phyloP scores from a whole-genome alignment of 352 stramenopile genomes.

The Phytophthora boehmeriae region DNA sequence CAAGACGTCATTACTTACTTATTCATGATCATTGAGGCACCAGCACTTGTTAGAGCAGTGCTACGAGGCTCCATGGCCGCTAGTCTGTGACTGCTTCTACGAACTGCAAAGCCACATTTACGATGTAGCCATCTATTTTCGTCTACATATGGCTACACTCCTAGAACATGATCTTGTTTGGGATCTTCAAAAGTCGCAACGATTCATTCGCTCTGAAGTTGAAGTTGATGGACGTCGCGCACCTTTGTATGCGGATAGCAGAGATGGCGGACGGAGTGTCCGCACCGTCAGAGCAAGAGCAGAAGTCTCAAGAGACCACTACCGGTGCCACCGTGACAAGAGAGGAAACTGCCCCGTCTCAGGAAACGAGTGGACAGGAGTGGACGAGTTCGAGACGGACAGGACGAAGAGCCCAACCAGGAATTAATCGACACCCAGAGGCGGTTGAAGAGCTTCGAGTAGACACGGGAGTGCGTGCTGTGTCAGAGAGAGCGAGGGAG shows the following conservation, averaged over 20 bases:
- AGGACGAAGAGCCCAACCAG: slow-evolving; percentile 12
- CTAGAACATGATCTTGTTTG: neutral
- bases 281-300: neutral
- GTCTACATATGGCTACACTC: neutral
- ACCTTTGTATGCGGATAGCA: slow-evolving; percentile 1
- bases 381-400: slow-evolving; percentile 34
- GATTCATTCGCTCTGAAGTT: slow-evolving; percentile 1
- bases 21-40: slow-evolving; percentile 75
- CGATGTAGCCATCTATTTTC: slow-evolving; percentile 30
- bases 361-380: slow-evolving; percentile 13
- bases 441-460: slow-evolving; percentile 19
- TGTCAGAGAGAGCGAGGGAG: slow-evolving; percentile 2
- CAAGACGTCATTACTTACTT: slow-evolving; percentile 31
- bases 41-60: slow-evolving; percentile 61
- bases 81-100: too few relatives aligned
- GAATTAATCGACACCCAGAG: slow-evolving; percentile 1
- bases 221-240: slow-evolving; percentile 13
- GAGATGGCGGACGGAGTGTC: neutral
- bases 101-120: too few relatives aligned
- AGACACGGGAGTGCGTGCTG: slow-evolving; percentile 3
- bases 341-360: slow-evolving; percentile 14
- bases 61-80: slow-evolving; percentile 55
- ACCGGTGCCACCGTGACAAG: slow-evolving; percentile 1
- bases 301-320: neutral
- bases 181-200: slow-evolving; percentile 27